A percentile compares a stretch with the other conserved stretches of the same genome.
These are phyloP conservation scores for Thermothielavioides terrestris DNA, from an alignment of 495 filamentous ascomycete species.

Conservation along the genomic window DNA sequence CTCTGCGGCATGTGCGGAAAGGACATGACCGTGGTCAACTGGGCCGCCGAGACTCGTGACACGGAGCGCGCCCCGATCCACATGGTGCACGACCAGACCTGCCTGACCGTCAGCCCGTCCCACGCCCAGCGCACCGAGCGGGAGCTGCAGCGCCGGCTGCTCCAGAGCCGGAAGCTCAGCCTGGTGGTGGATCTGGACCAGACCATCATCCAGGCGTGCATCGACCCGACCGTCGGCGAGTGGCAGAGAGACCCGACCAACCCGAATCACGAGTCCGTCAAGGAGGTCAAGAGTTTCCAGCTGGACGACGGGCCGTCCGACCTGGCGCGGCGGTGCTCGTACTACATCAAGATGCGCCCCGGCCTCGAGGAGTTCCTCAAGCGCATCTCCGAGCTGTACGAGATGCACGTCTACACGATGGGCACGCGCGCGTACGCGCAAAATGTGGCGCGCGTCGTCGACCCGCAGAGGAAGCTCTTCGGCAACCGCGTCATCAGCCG, in stretches of 20 bases:
- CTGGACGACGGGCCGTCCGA: slow-evolving; percentile 73
- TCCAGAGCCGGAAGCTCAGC: slow-evolving; percentile 72
- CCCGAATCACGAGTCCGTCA: slow-evolving; percentile 85
- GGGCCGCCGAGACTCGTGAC: slow-evolving; percentile 44
- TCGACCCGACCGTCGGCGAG: slow-evolving; percentile 91
- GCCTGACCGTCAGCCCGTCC: slow-evolving; percentile 60
- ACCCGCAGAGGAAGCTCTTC: slow-evolving; percentile 83
- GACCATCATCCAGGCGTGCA: slow-evolving; percentile 96
- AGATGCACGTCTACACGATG: slow-evolving; percentile 99
- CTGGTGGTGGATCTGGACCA: slow-evolving; percentile 96
- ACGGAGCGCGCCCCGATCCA: slow-evolving; percentile 81
- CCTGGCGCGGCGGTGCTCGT: slow-evolving; percentile 63
- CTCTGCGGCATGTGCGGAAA: slow-evolving; percentile 89
- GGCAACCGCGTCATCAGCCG: slow-evolving; percentile 90
- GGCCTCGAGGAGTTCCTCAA: slow-evolving; percentile 77
- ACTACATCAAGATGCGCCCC: slow-evolving; percentile 98
- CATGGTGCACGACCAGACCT: slow-evolving; percentile 84
- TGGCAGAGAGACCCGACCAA: slow-evolving; percentile 85
- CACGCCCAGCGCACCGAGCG: slow-evolving; percentile 78
- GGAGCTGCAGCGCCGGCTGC: slow-evolving; percentile 72
- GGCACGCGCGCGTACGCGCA: slow-evolving; percentile 91
- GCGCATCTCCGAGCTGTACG: slow-evolving; percentile 71
- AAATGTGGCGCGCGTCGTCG: slow-evolving; percentile 85
- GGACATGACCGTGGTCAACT: slow-evolving; percentile 75
- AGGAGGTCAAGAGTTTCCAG: slow-evolving; percentile 79